Base-by-base conservation (phyloP, 768 basidiomycete genomes). In the Sistotremastrum niveocremeum region DNA sequence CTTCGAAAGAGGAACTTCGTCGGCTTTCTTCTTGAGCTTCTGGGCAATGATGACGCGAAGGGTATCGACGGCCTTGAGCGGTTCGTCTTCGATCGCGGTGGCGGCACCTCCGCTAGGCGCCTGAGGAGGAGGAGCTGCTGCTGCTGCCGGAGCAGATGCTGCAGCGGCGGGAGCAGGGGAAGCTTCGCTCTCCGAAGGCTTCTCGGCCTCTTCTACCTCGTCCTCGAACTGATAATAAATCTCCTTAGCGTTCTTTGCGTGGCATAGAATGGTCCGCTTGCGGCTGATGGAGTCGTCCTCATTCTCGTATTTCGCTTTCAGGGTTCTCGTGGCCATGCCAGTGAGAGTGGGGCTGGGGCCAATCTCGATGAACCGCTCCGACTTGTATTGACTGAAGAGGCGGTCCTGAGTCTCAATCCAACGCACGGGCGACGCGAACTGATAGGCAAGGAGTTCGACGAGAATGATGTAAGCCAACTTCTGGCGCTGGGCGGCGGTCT, bases 361-460 rank as follows among this genome's bases (percentile, higher is more conserved):
- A 44, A 99, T 69, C 61, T 99, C 95, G 56, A 99, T 83, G 56
- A 98, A 73, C 10, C 95, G 81, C 63, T 97, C 94, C 57, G 95
- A 95, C 39, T 71, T 70, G 70, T 79, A 95, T 6, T 79, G 64
- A 7, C 72, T 74, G 70, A 99, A 99, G 47, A 99, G 74, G 29
- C 85, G 74, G 57, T 99, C 95, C 60, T 99, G 95, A 0, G 94
- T 99, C 68, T 98, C 87, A 56, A 99, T 99, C 95, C 95, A 99
- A 42, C 93, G 84, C 12, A 99, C 94, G 5, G 95, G 93, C 1
- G 94, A 98, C 0, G 94, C 93, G 56, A 94, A 98, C 61, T 99
- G 95, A 60, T 99, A 99, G 9, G 95, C 89, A 42, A 99, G 73
- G 40, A 98, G 77, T 60, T 99, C 95, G 51, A 98, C 91, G 48